Evolutionary conservation across 2,329 filamentous ascomycete species (phyloP), one percentile per base, ranked within the genome.

Genomic region (Talaromyces marneffei): DNA sequence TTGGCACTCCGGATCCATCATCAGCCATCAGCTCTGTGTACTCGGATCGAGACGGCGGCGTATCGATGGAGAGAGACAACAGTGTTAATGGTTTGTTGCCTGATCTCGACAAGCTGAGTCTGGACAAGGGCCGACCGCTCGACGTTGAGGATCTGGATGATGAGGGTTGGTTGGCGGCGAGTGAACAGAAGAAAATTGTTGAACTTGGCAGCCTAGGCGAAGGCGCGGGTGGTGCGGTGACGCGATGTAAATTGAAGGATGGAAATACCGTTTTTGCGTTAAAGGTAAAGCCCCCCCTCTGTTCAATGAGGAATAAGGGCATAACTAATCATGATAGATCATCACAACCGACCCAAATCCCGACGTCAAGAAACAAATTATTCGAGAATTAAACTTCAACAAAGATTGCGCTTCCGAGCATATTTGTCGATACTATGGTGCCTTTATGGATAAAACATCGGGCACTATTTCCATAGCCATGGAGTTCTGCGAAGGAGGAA

Each of bases 281-380:
- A 58, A 99, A 99, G 87, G 93, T n/a, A n/a, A n/a, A n/a, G n/a
- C n/a, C n/a, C n/a, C n/a, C n/a, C 68, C 61, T 61, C 16, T 40
- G 46, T 63, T 66, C 39, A 31, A 20, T 16, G 16, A 6, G 18
- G 14, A 14, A 8, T 14, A 20, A 20, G 14, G 16, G 1, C 60
- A 66, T 37, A 55, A 65, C 69, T 63, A 66, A 55, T 46, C 61
- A 31, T 52, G 60, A 2, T 65, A 96, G 93, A 89, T 99, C 71
- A 99, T 99, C 73, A 99, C 94, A 2, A 97, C 94, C 35, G 96
- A 97, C 73, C 94, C 94, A 2, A 94, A 99, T 69, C 93, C 94
- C 12, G 93, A 97, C 72, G 91, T 97, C 64, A 97, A 97, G 82
- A 97, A 96, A 74, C 94, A 99, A 77, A 99, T 99, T 69, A 85